Evolutionary conservation across 805 yeast species (phyloP), one percentile per base, ranked within the genome.

Genomic region (Wickerhamiella azymoides): DNA sequence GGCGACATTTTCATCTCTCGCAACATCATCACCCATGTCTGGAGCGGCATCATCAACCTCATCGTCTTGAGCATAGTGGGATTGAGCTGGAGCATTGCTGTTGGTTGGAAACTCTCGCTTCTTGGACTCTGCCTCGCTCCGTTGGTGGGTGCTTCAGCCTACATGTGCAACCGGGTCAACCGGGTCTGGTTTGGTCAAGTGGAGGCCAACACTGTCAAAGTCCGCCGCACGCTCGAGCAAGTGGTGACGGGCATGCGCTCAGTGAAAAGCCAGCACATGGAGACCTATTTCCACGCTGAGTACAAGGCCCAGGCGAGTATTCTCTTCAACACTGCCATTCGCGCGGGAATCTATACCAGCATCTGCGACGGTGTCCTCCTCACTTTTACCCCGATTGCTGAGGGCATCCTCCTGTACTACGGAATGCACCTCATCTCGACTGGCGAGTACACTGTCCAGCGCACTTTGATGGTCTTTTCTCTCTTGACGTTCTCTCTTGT

Each of bases 41-140:
- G 84, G 26, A 67, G 78, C 9, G 70, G 79, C 0, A 37, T 76
- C 0, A 53, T 76, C 1, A 72, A 79, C 10, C 69, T 83, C 35
- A 42, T 73, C 2, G 64, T 76, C 0, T 68, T 85, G 40, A 64
- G 80, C 0, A 33, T 66, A 0, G 61, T 77, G 24, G 93, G 96
- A 3, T 50, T 79, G 4, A 64, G 76, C 6, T 92, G 96, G 96
- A 77, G 96, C 0, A 50, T 85, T 1, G 70, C 69, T 0, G 59
- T 70, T 10, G 95, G 96, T 0, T 92, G 97, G 97, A 82, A 80
- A 55, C 64, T 92, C 36, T 74, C 96, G 1, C 63, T 89, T 9
- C 92, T 84, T 1, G 93, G 94, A 1, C 54, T 88, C 10, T 71
- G 94, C 0, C 68, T 86, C 59, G 70, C 82, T 11, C 93, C 95